phyloP scores from a whole-genome alignment of 2,329 filamentous ascomycete genomes.

The Acarospora socialis region DNA sequence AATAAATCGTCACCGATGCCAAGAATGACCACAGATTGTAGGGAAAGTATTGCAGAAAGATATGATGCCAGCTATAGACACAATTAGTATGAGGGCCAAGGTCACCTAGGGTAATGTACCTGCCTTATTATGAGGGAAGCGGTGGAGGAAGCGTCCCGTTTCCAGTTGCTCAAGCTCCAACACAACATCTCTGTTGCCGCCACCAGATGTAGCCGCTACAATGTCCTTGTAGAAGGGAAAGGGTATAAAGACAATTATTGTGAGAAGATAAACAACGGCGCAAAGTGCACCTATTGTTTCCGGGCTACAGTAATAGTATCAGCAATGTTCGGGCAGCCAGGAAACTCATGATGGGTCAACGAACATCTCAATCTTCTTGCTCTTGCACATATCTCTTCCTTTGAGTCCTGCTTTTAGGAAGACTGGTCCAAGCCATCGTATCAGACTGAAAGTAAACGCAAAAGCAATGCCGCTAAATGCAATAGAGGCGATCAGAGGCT shows the following conservation, averaged over 20 bases:
- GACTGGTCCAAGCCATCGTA: constrained; percentile 80
- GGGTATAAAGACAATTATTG: constrained; percentile 82
- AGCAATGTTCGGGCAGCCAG: constrained; percentile 1
- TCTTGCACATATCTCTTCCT: constrained; percentile 76
- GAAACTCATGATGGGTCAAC: constrained; percentile 16
- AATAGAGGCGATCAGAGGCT: constrained; percentile 75
- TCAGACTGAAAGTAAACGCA: constrained; percentile 65
- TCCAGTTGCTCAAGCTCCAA: constrained; percentile 59
- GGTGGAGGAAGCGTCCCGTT: constrained; percentile 71
- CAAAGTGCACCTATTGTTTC: constrained; percentile 94
- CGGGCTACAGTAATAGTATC: constrained; percentile 37
- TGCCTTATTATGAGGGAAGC: constrained; percentile 90
- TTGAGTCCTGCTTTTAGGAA: constrained; percentile 83
- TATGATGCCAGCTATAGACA: constrained; percentile 68
- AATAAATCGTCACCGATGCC: constrained; percentile 93
- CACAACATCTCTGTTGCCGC: constrained; percentile 79
- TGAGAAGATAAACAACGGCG: constrained; percentile 80
- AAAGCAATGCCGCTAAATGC: constrained; percentile 80
- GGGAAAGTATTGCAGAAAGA: constrained; percentile 80
- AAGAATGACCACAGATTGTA: constrained; percentile 80
- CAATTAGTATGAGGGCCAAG: background rate
- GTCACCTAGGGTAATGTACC: constrained; percentile 6
- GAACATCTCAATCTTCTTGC: constrained; percentile 59
- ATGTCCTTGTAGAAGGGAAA: constrained; percentile 99
- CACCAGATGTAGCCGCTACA: constrained; percentile 83